A percentile compares a stretch with the other conserved stretches of the same genome.
These are phyloP conservation scores for Posidonia australis DNA, from an alignment of 106 monocot genomes.

Conservation along the genomic window DNA sequence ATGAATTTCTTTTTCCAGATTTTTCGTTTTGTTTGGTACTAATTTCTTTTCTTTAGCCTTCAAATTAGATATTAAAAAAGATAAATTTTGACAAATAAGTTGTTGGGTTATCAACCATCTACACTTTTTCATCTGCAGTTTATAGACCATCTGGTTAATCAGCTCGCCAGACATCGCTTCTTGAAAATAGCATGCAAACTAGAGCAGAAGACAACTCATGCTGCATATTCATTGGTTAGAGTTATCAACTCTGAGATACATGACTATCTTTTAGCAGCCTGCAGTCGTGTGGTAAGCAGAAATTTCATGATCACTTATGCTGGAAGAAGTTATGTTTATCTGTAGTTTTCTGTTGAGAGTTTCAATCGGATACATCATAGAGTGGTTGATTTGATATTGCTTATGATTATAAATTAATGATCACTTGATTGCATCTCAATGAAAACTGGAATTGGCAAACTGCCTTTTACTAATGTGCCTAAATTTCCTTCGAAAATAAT, in stretches of 20 bases:
- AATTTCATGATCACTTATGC: not conserved
- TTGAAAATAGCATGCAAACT: constrained; percentile 80
- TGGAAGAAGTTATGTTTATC: not conserved
- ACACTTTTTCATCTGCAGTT: constrained; percentile 25
- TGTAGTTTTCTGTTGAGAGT: not conserved
- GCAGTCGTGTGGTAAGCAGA: constrained; percentile 64
- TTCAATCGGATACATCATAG: not conserved
- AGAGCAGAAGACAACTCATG: constrained; percentile 53
- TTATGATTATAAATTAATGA: not conserved
- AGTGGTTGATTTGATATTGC: not conserved
- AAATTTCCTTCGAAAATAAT: too few relatives aligned
- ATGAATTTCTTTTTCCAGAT: too few relatives aligned
- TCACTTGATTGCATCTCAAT: not conserved
- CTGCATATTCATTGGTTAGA: constrained; percentile 77
- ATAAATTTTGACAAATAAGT: too few relatives aligned
- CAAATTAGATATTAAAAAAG: not conserved
- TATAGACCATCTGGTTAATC: constrained; percentile 77
- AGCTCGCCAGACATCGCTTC: constrained; percentile 78
- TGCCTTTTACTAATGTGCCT: too few relatives aligned
- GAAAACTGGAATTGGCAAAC: not conserved
- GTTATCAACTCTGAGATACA: constrained; percentile 74
- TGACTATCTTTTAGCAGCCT: constrained; percentile 55
- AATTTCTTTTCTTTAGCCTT: too few relatives aligned
- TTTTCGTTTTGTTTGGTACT: too few relatives aligned
- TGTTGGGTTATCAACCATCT: not conserved